Base-by-base conservation (phyloP, 148 eudicot genomes). In the Linanthus parryae region DNA sequence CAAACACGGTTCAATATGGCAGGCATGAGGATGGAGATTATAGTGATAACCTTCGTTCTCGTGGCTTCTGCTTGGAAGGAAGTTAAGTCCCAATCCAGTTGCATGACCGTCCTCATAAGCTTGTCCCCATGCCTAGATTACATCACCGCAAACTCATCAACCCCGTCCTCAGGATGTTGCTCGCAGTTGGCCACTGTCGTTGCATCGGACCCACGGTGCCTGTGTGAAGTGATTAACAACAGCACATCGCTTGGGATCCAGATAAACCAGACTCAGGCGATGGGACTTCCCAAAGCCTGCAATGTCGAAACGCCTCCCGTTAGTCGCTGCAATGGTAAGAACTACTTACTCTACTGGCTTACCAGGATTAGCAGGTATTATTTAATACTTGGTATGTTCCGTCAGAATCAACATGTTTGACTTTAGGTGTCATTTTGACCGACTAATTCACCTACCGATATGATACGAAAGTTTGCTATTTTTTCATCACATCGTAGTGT, bases 201-300 rank as follows among this genome's bases (percentile, higher is more conserved):
- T 1, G 56, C 66, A 37, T 59, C 76, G 30, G 70, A 77, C 44
- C 81, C 86, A 38, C 48, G 66, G 55, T 83, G 91, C 56, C 71
- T 82, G 15, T 82, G 85, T 57, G 48, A 69, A 48, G 71, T 73
- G 24, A 67, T 82, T 12, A 70, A 56, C 42, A 69, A 75, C 14
- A 69, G 71, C 15, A 54, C 81, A 17, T 64, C 68, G 0, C 37
- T 82, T 34, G 66, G 78, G 7, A 52, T 79, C 26, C 66, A 35
- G 51, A 72, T 75, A 53, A 75, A 75, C 54, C 73, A 49, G 43
- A 76, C 79, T 24, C 81, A 53, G 44, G 82, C 81, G 3, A 54
- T 73, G 60, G 42, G 25, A 33, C 81, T 80, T 40, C 85, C 81
- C 52, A 25, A 18, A 21, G 76, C 68, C 44, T 80, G 85, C 68